These are phyloP conservation scores for Nicotiana attenuata DNA, from an alignment of 257 asterid species.

Conservation along the genomic window DNA sequence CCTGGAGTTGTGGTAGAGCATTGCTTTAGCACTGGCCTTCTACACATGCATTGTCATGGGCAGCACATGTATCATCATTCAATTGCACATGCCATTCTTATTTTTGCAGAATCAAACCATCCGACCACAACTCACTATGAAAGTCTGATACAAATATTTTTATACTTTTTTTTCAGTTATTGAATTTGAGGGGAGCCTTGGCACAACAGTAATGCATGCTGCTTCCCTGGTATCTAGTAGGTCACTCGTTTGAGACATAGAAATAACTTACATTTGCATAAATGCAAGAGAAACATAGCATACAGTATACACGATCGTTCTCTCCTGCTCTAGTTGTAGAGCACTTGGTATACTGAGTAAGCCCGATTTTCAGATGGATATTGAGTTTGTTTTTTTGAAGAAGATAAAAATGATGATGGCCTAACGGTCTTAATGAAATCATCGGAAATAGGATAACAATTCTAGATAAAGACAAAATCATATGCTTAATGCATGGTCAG, in stretches of 20 bases:
- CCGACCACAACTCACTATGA: not conserved
- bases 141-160: not conserved
- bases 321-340: not conserved
- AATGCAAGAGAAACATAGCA: not conserved
- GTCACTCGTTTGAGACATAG: not conserved
- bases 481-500: not conserved
- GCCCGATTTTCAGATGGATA: not conserved
- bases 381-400: not conserved
- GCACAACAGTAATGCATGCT: not conserved
- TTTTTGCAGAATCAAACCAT: not conserved
- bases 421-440: not conserved
- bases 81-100: conserved; percentile 15
- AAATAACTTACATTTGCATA: not conserved
- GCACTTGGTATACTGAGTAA: not conserved
- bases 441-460: not conserved
- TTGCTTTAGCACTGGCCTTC: not conserved
- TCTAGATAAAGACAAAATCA: not conserved
- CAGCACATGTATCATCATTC: conserved; percentile 15
- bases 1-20: not conserved
- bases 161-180: not conserved
- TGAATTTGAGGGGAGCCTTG: not conserved
- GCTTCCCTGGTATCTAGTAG: not conserved
- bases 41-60: conserved; percentile 12
- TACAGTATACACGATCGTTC: not conserved
- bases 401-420: not conserved